Percentiles rank a stretch among this genome's conserved stretches.
Conservation (phyloP, 306 rosid species). For the Oxytropis ochrocephala region DNA sequence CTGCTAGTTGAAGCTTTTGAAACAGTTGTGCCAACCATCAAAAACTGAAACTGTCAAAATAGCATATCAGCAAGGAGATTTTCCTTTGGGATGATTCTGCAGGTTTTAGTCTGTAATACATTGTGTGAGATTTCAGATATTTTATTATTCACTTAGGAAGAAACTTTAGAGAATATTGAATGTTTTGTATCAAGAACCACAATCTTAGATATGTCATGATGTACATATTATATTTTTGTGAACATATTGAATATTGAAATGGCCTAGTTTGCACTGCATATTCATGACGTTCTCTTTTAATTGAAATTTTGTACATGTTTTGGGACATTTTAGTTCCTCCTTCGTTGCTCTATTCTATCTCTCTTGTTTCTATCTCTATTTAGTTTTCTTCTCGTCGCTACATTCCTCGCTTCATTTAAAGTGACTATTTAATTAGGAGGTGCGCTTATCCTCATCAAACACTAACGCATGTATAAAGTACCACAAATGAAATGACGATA, state of each 20-base stretch:
- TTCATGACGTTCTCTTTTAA: background rate
- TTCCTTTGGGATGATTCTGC: conserved; percentile 9
- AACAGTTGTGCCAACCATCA: conserved; percentile 61
- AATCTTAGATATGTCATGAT: background rate
- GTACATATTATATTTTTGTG: background rate
- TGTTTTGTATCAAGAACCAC: background rate
- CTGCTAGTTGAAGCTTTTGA: conserved; percentile 93
- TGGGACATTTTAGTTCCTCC: too few relatives aligned
- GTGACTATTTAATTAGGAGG: too few relatives aligned
- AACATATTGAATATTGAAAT: background rate
- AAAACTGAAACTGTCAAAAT: conserved; percentile 27
- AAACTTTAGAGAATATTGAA: background rate
- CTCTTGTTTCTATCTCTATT: too few relatives aligned
- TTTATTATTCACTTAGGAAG: conserved; percentile 1
- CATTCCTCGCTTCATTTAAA: too few relatives aligned
- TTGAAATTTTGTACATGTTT: too few relatives aligned
- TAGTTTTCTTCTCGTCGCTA: too few relatives aligned
- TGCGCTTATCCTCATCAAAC: too few relatives aligned
- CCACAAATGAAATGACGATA: too few relatives aligned
- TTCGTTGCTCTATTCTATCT: too few relatives aligned
- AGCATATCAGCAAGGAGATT: background rate
- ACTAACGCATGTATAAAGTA: too few relatives aligned
- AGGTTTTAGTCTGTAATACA: background rate
- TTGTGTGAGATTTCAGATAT: background rate
- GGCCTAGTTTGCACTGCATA: background rate